Base-by-base conservation (phyloP, 1,139 yeast species). In the Lodderomyces metapsilosis region DNA sequence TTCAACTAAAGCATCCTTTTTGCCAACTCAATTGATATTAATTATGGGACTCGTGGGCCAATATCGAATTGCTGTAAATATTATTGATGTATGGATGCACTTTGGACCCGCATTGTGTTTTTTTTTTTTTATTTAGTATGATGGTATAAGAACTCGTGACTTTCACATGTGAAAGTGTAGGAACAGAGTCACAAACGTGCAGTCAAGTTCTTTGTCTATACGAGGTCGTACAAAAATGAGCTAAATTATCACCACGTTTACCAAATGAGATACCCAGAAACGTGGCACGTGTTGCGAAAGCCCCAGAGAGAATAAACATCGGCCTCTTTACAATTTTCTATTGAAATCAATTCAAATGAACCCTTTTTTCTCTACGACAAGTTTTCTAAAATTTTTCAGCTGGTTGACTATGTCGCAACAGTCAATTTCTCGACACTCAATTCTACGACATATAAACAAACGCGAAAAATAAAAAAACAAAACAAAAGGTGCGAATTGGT, bases 71-170 rank as follows among this genome's bases (percentile, higher is more conserved):
- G n/a, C n/a, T 24, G 11, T 18, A 20, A 20, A 22, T 5, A 25
- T 11, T 38, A 39, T 37, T 39, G 43, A 10, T 13, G 42, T 22
- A 16, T 28, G 42, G 45, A 23, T 39, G n/a, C n/a, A n/a, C n/a
- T n/a, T n/a, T 24, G 12, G 18, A 13, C 11, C n/a, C n/a, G n/a
- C n/a, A n/a, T 20, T 16, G 4, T 7, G 5, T 25, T 4, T 25
- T 12, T 4, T 28, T 28, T 15, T 28, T 5, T 25, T 8, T n/a
- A 6, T n/a, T 4, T n/a, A n/a, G 5, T 5, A 25, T 20, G 24
- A 40, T 43, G 43, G 36, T 37, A 30, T 36, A 37, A 43, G 41
- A 43, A 37, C 37, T 30, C 43, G 45, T 43, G 45, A 40, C 42
- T 40, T 40, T 18, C 20, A 27, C 42, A 36, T 34, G 41, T 22